Base-by-base conservation (phyloP, 768 basidiomycete genomes). In the Mycena maculata region DNA sequence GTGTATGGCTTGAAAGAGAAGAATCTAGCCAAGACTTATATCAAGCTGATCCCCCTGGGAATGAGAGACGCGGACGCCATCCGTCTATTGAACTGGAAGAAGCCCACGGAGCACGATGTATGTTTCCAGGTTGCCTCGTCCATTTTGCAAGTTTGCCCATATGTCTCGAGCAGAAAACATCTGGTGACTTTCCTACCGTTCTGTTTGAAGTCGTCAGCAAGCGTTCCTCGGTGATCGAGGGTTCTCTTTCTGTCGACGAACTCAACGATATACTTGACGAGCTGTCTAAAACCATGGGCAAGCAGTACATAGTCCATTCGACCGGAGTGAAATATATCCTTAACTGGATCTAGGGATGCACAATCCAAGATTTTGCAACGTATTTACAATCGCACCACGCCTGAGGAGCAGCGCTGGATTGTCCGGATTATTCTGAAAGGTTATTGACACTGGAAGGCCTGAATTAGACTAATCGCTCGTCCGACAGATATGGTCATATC, bases 381-480 rank as follows among this genome's bases (percentile, higher is more conserved):
- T 2, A 77, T 98, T 2, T 92, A 92, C 71, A 92, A 93, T 72
- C 87, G 87, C 45, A 82, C 91, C 27, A 97, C 96, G 1, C 83
- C 96, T 0, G 88, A 91, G 61, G 96, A 99, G 74, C 96, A 98
- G 74, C 88, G 90, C 52, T 99, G 98, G 98, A 90, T 99, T 62
- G 91, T 94, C n/a, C 88, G 95, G 10, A 94, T 99, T 76, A 93
- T 99, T 52, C 83, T 99, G 36, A 98, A 98, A 86, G 97, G 97
- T 93, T 3, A 28, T 63, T 59, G 48, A 30, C 52, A n/a, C 28
- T 56, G 30, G 39, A 39, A 38, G 31, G 39, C 12, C 39, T 45
- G 18, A 41, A 10, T 41, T 28, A 54, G 12, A 68, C 42, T 63
- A 30, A 53, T 47, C 59, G 28, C 49, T 47, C 22, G 12, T 47